Conservation (phyloP, 495 filamentous ascomycete species). For the Thermothielavioides terrestris region DNA sequence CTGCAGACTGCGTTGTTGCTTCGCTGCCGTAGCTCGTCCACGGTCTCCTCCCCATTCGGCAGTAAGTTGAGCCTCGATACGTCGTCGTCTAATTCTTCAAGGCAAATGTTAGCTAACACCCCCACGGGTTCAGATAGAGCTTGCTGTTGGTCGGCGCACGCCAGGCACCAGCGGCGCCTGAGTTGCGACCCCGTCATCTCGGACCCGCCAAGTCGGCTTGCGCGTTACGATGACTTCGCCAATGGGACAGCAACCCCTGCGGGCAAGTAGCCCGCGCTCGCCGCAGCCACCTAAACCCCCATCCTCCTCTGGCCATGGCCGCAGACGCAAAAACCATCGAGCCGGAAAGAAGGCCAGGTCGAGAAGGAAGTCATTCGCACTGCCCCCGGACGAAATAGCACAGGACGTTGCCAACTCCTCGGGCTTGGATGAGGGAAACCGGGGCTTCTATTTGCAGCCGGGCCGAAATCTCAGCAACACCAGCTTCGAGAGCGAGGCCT, state of each 20-base stretch:
- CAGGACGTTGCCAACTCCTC: conserved; percentile 29
- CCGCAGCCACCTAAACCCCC: background rate
- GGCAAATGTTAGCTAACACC: too few relatives aligned
- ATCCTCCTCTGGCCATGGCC: conserved; percentile 5
- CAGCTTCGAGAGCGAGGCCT: conserved; percentile 70
- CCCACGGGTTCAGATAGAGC: background rate
- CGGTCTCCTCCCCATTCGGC: background rate
- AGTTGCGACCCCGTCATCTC: background rate
- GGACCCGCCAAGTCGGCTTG: background rate
- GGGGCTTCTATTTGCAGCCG: conserved; percentile 51
- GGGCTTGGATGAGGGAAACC: conserved; percentile 24
- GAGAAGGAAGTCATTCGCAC: conserved; percentile 57
- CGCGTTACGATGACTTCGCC: background rate
- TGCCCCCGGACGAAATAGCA: conserved; percentile 38
- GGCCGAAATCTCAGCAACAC: conserved; percentile 60
- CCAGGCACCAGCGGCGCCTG: background rate
- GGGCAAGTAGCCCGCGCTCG: background rate
- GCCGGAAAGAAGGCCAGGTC: conserved; percentile 52
- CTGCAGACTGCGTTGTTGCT: background rate
- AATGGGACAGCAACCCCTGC: background rate
- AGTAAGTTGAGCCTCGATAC: background rate
- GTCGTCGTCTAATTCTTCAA: background rate
- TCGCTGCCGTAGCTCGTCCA: background rate
- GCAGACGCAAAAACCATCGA: conserved; percentile 34
- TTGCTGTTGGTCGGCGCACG: background rate